phyloP scores from a whole-genome alignment of 495 filamentous ascomycete genomes.

The Umbilicaria muhlenbergii region DNA sequence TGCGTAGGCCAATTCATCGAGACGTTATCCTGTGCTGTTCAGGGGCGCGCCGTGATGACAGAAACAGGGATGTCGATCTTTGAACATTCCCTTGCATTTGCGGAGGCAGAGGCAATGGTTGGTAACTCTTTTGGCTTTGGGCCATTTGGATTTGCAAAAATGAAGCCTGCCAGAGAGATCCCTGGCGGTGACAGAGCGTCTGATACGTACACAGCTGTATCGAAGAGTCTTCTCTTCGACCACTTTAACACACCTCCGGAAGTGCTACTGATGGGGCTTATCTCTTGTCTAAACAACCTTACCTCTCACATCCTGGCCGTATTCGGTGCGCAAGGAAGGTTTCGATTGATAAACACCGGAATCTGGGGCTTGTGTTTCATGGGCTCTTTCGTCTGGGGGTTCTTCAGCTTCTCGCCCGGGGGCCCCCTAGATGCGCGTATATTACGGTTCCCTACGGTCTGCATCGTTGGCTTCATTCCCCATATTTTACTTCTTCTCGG shows the following conservation, averaged over 20 bases:
- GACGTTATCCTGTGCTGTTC: constrained; percentile 72
- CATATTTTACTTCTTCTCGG: constrained; percentile 72
- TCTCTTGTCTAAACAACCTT: constrained; percentile 83
- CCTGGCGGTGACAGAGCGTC: not conserved
- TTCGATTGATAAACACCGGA: constrained; percentile 67
- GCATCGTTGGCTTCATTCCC: constrained; percentile 86
- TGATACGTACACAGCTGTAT: not conserved
- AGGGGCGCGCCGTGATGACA: constrained; percentile 59
- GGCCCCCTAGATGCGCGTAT: constrained; percentile 22
- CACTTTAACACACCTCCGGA: constrained; percentile 75
- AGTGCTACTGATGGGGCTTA: constrained; percentile 66
- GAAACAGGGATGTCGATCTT: constrained; percentile 96
- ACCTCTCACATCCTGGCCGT: constrained; percentile 71
- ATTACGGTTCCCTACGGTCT: constrained; percentile 81
- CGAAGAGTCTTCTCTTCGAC: constrained; percentile 23
- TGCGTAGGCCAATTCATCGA: constrained; percentile 82
- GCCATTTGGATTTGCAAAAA: constrained; percentile 38
- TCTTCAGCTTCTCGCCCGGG: constrained; percentile 37
- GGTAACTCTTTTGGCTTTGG: constrained; percentile 57
- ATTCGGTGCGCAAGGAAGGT: constrained; percentile 57
- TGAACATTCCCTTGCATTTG: constrained; percentile 90
- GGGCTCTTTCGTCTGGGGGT: constrained; percentile 57
- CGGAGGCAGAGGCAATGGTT: constrained; percentile 81
- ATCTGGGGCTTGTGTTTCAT: constrained; percentile 87
- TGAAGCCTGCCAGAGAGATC: constrained; percentile 15